A percentile compares a stretch with the other conserved stretches of the same genome.
These are phyloP conservation scores for Cryptosporidium muris DNA, from an alignment of 169 alveolate species.

Conservation along the genomic window DNA sequence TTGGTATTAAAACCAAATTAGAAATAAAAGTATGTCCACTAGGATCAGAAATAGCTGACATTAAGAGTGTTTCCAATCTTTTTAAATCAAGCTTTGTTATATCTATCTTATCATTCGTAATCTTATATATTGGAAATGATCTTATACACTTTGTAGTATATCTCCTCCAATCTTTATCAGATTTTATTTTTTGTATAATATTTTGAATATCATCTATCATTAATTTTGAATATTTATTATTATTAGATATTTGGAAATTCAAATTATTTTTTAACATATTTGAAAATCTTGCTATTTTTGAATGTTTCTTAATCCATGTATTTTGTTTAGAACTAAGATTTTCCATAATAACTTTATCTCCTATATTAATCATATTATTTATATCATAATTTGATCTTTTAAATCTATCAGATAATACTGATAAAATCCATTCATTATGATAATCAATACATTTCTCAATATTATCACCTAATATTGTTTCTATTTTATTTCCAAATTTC, in stretches of 20 bases:
- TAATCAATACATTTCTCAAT: neutral
- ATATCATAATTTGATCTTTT: conserved; percentile 5
- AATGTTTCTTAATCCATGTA: neutral
- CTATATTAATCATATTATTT: neutral
- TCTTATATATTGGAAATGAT: conserved; percentile 1
- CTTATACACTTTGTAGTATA: neutral
- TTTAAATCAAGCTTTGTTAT: neutral
- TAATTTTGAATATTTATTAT: neutral
- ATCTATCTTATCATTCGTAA: neutral
- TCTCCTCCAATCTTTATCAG: neutral
- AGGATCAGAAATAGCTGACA: conserved; percentile 1
- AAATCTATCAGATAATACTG: neutral
- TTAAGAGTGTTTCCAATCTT: neutral
- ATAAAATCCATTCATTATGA: conserved; percentile 10
- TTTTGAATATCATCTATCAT: neutral
- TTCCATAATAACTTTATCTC: neutral
- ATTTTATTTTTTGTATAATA: neutral
- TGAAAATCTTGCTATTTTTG: neutral
- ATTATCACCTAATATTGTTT: neutral
- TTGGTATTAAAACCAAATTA: conserved; percentile 9
- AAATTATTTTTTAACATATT: neutral
- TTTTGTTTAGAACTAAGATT: neutral
- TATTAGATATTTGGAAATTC: neutral
- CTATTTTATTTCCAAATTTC: neutral
- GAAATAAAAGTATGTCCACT: conserved; percentile 7